These are phyloP conservation scores for Pleurotus eryngii DNA, from an alignment of 768 basidiomycete genomes.

Conservation along the genomic window DNA sequence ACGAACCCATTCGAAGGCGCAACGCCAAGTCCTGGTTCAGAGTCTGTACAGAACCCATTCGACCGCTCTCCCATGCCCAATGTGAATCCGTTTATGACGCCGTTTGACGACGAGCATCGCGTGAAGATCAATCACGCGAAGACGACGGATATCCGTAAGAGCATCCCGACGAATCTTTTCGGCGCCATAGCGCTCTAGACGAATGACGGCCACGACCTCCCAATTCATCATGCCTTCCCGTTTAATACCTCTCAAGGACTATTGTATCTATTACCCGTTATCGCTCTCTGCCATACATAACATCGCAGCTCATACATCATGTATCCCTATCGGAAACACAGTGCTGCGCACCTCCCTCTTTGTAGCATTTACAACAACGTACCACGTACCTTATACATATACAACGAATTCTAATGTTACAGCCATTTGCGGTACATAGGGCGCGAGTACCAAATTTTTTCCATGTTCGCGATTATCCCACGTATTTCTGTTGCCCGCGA, in stretches of 20 bases:
- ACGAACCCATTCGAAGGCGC: slow-evolving; percentile 10
- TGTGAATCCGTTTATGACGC: slow-evolving; percentile 61
- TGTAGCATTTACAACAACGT: slow-evolving; percentile 4
- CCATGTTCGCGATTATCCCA: no score
- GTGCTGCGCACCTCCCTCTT: slow-evolving; percentile 5
- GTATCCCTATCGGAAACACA: slow-evolving; percentile 2
- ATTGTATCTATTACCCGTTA: slow-evolving; percentile 2
- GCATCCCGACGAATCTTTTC: slow-evolving; percentile 53
- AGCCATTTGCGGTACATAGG: no score
- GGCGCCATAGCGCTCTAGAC: slow-evolving; percentile 19
- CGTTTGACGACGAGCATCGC: slow-evolving; percentile 71
- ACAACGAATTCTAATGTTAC: not conserved
- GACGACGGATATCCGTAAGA: slow-evolving; percentile 34
- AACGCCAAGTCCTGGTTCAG: not conserved
- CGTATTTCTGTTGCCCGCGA: no score
- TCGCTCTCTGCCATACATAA: not conserved
- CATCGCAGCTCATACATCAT: not conserved
- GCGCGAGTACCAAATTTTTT: no score
- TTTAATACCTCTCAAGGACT: not conserved
- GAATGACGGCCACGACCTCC: no score
- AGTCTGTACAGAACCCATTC: slow-evolving; percentile 1
- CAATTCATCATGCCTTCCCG: no score
- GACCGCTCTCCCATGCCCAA: slow-evolving; percentile 10
- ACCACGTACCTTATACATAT: not conserved
- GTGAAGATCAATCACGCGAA: slow-evolving; percentile 25